Conservation (phyloP, 129 eudicot genomes). For the Tagetes erecta region DNA sequence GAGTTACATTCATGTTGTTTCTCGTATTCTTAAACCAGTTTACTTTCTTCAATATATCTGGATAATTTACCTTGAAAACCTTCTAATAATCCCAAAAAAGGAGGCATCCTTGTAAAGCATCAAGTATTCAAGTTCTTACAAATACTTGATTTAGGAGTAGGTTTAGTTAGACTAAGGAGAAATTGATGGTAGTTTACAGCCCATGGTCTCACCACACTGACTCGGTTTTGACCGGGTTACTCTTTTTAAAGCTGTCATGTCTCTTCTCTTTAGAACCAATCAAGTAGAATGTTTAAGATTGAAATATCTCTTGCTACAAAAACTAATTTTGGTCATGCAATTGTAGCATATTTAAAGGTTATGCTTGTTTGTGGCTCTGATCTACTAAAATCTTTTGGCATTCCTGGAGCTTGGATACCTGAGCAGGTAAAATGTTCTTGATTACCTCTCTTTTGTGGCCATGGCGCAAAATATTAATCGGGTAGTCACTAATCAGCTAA, state of each 20-base stretch:
- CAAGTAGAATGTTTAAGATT: not conserved
- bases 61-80: not conserved
- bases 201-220: not conserved
- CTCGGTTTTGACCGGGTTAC: not conserved
- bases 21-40: not conserved
- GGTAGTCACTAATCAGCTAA: not conserved
- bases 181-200: not conserved
- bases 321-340: slow-evolving; percentile 8
- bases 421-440: slow-evolving; percentile 60
- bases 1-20: not conserved
- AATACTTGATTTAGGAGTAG: not conserved
- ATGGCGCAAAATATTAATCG: not conserved
- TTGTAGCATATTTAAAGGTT: slow-evolving; percentile 60
- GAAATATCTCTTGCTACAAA: not conserved
- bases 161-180: slow-evolving; percentile 3
- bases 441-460: slow-evolving; percentile 3
- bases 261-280: not conserved
- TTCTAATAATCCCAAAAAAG: not conserved
- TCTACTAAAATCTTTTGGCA: slow-evolving; percentile 73
- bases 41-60: not conserved
- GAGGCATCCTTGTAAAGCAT: not conserved
- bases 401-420: slow-evolving; percentile 84
- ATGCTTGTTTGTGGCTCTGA: slow-evolving; percentile 97
- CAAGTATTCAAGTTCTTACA: not conserved
- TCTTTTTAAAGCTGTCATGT: not conserved